These are phyloP conservation scores for Solanum hybrid DNA, from an alignment of 305 asterid species.

Conservation along the genomic window DNA sequence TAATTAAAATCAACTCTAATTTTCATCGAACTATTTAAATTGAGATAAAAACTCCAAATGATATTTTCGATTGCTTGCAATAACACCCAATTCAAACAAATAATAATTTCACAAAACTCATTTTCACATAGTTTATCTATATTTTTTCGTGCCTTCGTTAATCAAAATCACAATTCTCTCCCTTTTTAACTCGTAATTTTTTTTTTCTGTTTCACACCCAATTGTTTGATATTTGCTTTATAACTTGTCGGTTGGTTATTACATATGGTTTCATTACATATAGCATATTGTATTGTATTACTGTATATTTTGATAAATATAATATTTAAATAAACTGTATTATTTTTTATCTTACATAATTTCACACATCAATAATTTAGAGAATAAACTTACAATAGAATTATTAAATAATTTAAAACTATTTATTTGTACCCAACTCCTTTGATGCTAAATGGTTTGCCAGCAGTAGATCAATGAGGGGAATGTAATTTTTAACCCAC, in stretches of 20 bases:
- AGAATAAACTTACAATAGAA: no score
- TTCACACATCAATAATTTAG: no score
- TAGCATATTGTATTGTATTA: no score
- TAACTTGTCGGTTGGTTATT: not conserved
- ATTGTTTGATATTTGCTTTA: not conserved
- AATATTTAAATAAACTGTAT: no score
- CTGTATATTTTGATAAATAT: no score
- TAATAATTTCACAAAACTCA: not conserved
- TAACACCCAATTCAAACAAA: not conserved
- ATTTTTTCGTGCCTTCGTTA: not conserved
- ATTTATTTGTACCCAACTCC: not conserved
- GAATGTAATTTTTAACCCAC: not conserved
- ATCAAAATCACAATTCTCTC: not conserved
- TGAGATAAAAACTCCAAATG: not conserved
- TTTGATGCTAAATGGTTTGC: not conserved
- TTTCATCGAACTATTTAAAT: no score
- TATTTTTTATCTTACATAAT: no score
- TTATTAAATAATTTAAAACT: no score
- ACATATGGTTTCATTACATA: not conserved
- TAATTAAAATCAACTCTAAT: not conserved
- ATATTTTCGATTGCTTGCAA: not conserved
- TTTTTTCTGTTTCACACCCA: not conserved
- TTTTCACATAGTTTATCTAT: not conserved
- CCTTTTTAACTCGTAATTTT: no score
- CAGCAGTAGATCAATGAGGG: not conserved